These are phyloP conservation scores for Trichosporon sp. DNA, from an alignment of 1,284 basidiomycete genomes.

Conservation along the genomic window DNA sequence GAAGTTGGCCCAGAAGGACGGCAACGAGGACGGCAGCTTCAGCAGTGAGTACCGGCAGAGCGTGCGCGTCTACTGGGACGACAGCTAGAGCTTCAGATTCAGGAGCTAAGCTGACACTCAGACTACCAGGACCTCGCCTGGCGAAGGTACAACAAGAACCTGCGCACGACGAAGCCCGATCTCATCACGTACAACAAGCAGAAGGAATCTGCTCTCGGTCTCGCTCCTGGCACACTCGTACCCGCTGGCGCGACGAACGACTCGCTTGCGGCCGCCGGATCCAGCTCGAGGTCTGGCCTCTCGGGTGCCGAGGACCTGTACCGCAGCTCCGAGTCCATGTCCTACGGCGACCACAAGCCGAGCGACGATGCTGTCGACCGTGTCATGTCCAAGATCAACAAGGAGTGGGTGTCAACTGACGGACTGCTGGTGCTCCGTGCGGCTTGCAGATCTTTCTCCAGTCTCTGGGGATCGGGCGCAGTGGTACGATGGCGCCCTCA, in stretches of 20 bases:
- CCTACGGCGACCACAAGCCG: conserved; percentile 92
- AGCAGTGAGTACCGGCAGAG: conserved; percentile 27
- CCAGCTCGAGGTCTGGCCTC: conserved; percentile 42
- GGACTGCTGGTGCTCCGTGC: background rate
- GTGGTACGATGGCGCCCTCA: background rate
- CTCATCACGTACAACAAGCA: conserved; percentile 76
- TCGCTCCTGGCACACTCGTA: conserved; percentile 60
- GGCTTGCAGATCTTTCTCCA: background rate
- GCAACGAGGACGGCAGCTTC: conserved; percentile 59
- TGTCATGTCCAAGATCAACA: conserved; percentile 85
- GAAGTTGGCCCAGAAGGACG: conserved; percentile 59
- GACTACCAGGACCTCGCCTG: conserved; percentile 86
- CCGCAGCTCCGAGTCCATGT: conserved; percentile 79
- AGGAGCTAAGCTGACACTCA: conserved; percentile 48
- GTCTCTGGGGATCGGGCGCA: background rate
- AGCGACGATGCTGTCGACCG: conserved; percentile 90
- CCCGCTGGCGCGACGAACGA: conserved; percentile 46
- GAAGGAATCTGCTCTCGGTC: conserved; percentile 74
- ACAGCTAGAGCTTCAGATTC: too few species aligned
- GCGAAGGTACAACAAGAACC: conserved; percentile 82
- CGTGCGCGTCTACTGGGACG: too few species aligned
- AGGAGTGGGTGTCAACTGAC: conserved; percentile 63
- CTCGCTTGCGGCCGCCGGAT: conserved; percentile 29
- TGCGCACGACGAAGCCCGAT: conserved; percentile 81
- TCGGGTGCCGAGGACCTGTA: conserved; percentile 72